Evolutionary conservation across 1,284 basidiomycete genomes (phyloP).

Genomic region (Wolfiporia cocos): DNA sequence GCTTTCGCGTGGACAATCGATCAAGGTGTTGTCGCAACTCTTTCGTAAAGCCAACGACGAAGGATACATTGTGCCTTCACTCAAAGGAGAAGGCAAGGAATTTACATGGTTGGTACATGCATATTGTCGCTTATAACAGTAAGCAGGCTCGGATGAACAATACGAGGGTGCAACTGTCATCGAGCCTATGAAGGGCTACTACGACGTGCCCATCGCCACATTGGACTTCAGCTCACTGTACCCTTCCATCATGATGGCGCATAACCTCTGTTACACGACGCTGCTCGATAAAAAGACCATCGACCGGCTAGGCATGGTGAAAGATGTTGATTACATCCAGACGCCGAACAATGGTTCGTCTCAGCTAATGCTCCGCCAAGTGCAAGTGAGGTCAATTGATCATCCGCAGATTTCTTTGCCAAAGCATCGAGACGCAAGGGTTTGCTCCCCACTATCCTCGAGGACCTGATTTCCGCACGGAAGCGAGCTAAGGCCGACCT

Average conservation of each 20-base stretch:
- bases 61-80: conserved; percentile 79
- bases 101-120: no score
- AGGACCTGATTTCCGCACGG: conserved; percentile 86
- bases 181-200: conserved; percentile 90
- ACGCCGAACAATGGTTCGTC: conserved; percentile 88
- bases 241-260: conserved; percentile 99
- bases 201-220: conserved; percentile 91
- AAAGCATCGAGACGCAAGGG: conserved; percentile 75
- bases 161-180: conserved; percentile 98
- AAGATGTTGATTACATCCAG: conserved; percentile 83
- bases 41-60: conserved; percentile 86
- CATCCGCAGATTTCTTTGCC: conserved; percentile 72
- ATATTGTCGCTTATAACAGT: no score
- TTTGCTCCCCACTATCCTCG: conserved; percentile 83
- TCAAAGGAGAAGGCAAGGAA: conserved; percentile 74
- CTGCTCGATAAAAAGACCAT: conserved; percentile 76
- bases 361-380: not conserved
- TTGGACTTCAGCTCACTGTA: conserved; percentile 97
- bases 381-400: not conserved
- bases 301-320: conserved; percentile 69
- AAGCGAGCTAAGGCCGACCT: conserved; percentile 92
- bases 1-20: conserved; percentile 88
- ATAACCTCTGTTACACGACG: conserved; percentile 96
- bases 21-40: conserved; percentile 93
- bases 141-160: conserved; percentile 84